Evolutionary conservation across 2,329 filamentous ascomycete species (phyloP).

Genomic region (Diaporthe destruens): DNA sequence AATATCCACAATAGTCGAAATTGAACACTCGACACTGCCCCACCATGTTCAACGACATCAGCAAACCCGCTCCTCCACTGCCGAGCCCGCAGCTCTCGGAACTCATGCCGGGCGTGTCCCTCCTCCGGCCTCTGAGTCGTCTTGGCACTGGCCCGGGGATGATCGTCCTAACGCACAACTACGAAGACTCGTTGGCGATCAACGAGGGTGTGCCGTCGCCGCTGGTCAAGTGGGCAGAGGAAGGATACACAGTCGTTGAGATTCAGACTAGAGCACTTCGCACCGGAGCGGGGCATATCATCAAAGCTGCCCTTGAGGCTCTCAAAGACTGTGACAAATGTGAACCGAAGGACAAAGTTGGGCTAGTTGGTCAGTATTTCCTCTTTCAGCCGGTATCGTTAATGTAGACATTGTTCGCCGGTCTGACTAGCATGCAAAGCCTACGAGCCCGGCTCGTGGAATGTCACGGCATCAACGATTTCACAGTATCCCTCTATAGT

Average conservation of each 20-base stretch:
- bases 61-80: conserved; percentile 37
- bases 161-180: conserved; percentile 43
- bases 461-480: conserved; percentile 24
- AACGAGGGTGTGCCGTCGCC: conserved; percentile 35
- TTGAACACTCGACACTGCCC: not conserved
- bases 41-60: conserved; percentile 38
- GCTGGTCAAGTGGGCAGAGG: conserved; percentile 41
- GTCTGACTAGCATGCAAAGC: conserved; percentile 14
- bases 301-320: conserved; percentile 29
- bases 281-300: not conserved
- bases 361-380: conserved; percentile 36
- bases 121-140: conserved; percentile 46
- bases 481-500: conserved; percentile 29
- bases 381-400: not conserved
- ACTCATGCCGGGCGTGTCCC: conserved; percentile 31
- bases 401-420: not conserved
- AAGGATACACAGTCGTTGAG: conserved; percentile 40
- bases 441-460: conserved; percentile 38
- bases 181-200: conserved; percentile 38
- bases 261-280: conserved; percentile 33
- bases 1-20: not conserved
- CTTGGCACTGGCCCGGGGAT: conserved; percentile 48
- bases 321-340: conserved; percentile 33
- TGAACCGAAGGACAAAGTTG: conserved; percentile 39
- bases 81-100: conserved; percentile 35